phyloP scores from a whole-genome alignment of 192 early-diverging fungal species.

The Linderina pennispora region DNA sequence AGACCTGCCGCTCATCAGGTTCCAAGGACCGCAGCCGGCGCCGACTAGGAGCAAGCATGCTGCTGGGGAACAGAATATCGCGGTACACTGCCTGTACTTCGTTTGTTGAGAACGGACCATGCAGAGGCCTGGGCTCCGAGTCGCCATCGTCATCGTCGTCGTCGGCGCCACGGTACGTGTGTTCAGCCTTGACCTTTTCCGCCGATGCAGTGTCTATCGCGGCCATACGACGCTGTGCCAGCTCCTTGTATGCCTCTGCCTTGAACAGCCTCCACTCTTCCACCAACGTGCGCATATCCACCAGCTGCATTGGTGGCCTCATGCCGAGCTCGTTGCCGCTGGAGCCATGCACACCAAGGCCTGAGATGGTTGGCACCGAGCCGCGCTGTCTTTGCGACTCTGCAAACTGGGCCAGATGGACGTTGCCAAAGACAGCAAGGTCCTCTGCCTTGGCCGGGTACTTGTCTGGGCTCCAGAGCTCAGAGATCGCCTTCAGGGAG shows the following conservation, averaged over 20 bases:
- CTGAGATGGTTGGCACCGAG: too few relatives aligned
- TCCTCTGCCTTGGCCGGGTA: slow-evolving; percentile 11
- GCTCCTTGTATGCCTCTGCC: slow-evolving; percentile 8
- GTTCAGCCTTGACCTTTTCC: slow-evolving; percentile 2
- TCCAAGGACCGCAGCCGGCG: slow-evolving; percentile 30
- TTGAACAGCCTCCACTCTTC: slow-evolving; percentile 30
- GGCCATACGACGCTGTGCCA: too few relatives aligned
- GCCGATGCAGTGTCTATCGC: too few relatives aligned
- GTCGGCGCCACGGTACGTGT: neutral
- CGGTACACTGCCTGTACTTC: slow-evolving; percentile 28
- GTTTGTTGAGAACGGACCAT: slow-evolving; percentile 14
- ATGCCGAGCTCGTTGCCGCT: too few relatives aligned
- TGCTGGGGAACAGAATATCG: slow-evolving; percentile 14
- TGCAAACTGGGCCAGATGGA: slow-evolving; percentile 16
- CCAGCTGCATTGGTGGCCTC: too few relatives aligned
- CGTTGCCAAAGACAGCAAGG: slow-evolving; percentile 6
- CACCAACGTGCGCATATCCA: slow-evolving; percentile 5
- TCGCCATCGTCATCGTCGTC: neutral
- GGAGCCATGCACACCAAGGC: too few relatives aligned
- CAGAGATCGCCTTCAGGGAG: slow-evolving; percentile 26
- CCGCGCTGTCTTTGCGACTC: too few relatives aligned
- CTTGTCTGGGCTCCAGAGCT: slow-evolving; percentile 42
- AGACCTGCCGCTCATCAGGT: neutral
- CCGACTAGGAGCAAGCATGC: slow-evolving; percentile 21
- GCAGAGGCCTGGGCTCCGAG: neutral